Percentiles rank a stretch among this genome's conserved stretches.
phyloP scores from a whole-genome alignment of 306 rosid genomes.

The Hylodesmum podocarpum region DNA sequence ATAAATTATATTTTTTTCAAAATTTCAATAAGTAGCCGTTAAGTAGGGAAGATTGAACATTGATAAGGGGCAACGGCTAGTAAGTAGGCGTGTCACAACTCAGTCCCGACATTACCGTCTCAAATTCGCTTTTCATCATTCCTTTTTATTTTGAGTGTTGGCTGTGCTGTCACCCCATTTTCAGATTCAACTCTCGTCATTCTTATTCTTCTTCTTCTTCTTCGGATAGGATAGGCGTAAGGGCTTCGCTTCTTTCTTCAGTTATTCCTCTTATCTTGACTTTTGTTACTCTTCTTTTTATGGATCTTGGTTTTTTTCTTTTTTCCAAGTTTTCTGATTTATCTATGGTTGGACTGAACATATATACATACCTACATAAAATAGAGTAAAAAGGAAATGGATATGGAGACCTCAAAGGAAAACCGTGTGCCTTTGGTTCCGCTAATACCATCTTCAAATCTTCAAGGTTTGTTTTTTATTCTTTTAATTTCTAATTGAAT shows the following conservation, averaged over 20 bases:
- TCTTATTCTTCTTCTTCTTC: neutral
- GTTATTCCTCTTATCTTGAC: neutral
- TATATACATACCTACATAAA: too few species aligned
- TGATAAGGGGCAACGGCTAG: neutral
- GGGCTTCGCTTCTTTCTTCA: neutral
- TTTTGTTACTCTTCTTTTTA: neutral
- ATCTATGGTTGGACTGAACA: neutral
- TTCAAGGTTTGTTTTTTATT: slow-evolving; percentile 41
- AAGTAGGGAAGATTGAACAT: too few species aligned
- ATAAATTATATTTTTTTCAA: too few species aligned
- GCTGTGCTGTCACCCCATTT: neutral
- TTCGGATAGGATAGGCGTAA: neutral
- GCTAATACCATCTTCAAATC: slow-evolving; percentile 26
- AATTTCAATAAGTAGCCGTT: neutral
- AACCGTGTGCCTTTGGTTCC: slow-evolving; percentile 28
- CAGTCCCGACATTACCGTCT: neutral
- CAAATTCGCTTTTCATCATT: neutral
- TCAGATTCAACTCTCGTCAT: neutral
- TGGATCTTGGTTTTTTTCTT: neutral
- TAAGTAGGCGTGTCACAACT: neutral
- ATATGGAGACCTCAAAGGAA: slow-evolving; percentile 47
- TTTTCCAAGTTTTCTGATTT: neutral
- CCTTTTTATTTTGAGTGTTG: neutral
- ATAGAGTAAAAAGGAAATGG: neutral
- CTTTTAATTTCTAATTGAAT: neutral